phyloP scores from a whole-genome alignment of 2,329 filamentous ascomycete species.

The Trichoderma sp. region DNA sequence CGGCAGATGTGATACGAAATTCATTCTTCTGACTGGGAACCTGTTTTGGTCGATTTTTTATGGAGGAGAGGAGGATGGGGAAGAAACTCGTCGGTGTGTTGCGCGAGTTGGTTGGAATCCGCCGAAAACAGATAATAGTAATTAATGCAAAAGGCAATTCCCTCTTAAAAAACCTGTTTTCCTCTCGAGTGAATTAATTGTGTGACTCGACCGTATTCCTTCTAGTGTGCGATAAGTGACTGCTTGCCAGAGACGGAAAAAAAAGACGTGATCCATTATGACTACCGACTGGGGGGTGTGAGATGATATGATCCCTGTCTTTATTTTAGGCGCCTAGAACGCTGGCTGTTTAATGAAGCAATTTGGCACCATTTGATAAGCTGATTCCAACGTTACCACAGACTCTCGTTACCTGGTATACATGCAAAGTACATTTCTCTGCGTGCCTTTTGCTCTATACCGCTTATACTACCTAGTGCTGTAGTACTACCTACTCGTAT shows the following conservation, averaged over 20 bases:
- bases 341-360: background rate
- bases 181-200: background rate
- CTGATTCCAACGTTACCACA: background rate
- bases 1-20: slow-evolving; percentile 18
- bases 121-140: slow-evolving; percentile 18
- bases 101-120: slow-evolving; percentile 3
- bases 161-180: background rate
- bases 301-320: background rate
- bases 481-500: background rate
- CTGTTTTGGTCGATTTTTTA: background rate
- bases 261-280: background rate
- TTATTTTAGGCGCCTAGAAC: background rate
- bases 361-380: background rate
- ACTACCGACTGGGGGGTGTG: background rate
- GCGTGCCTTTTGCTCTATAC: background rate
- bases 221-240: background rate
- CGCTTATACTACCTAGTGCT: background rate
- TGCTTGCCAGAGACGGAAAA: background rate
- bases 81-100: background rate
- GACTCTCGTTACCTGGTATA: background rate
- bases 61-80: background rate
- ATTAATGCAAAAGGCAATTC: slow-evolving; percentile 17
- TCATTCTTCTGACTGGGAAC: background rate
- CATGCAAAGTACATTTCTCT: background rate
- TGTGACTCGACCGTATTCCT: background rate